Evolutionary conservation across 1,284 basidiomycete genomes (phyloP), one percentile per base, ranked within the genome.

Genomic region (Abortiporus biennis): DNA sequence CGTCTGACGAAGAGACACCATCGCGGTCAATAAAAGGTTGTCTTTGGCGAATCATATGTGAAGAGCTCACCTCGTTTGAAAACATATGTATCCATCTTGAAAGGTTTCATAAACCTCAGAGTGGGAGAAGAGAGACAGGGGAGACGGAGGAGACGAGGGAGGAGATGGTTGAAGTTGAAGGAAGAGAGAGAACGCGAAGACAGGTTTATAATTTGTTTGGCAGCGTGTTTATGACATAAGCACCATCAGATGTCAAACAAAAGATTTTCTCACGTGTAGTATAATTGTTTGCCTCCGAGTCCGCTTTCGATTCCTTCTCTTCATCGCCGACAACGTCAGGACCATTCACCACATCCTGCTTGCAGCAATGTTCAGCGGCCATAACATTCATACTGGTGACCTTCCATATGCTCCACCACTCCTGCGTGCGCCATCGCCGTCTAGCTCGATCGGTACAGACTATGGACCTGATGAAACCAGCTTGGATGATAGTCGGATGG

Each of bases 1-100:
- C 82, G 65, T 83, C 82, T 85, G 54, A 40, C 36, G 29, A 42
- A 30, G 40, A 3, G 29, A 43, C 32, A 12, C 13, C 36, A 22
- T 37, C 6, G 19, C 30, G 36, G n/a, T n/a, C n/a, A n/a, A n/a
- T n/a, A n/a, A n/a, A n/a, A n/a, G n/a, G n/a, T n/a, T n/a, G n/a
- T n/a, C n/a, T n/a, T n/a, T n/a, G n/a, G n/a, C n/a, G n/a, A n/a
- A n/a, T n/a, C n/a, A n/a, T n/a, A n/a, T n/a, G n/a, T n/a, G n/a
- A n/a, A n/a, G n/a, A n/a, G n/a, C 17, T 61, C 46, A 81, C 82
- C 81, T 76, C 84, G 71, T 60, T 87, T 87, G 62, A 76, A 86
- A 29, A 87, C 84, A 56, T 71, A 85, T 20, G 80, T 73, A 79
- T 82, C 82, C 23, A 43, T 40, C 35, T 6, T 34, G 20, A 32